Evolutionary conservation across 2,329 filamentous ascomycete species (phyloP).

Genomic region (Ophiostoma australiae): DNA sequence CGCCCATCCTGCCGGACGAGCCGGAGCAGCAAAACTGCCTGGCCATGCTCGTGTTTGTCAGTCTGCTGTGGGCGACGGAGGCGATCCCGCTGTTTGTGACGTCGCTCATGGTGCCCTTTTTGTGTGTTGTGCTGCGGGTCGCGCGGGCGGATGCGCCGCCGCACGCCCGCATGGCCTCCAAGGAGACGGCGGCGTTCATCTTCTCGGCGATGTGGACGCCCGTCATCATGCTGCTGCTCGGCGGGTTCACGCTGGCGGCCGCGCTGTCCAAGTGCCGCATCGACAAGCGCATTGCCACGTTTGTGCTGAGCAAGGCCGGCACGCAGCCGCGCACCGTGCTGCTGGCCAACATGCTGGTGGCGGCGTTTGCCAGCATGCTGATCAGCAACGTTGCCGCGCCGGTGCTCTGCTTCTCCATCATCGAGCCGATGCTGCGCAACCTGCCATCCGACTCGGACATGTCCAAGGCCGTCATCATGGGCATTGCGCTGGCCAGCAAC

Average conservation of each 20-base stretch:
- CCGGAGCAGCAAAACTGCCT: constrained; percentile 94
- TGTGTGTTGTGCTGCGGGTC: constrained; percentile 81
- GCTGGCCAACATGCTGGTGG: constrained; percentile 97
- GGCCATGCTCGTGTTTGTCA: constrained; percentile 89
- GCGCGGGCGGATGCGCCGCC: constrained; percentile 69
- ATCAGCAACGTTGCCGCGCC: constrained; percentile 98
- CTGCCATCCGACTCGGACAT: constrained; percentile 85
- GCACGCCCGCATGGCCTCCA: constrained; percentile 67
- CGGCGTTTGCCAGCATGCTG: constrained; percentile 97
- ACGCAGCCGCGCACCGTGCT: constrained; percentile 84
- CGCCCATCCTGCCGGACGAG: constrained; percentile 72
- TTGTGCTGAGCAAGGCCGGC: constrained; percentile 92
- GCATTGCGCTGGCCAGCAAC: constrained; percentile 91
- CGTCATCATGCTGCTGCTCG: constrained; percentile 95
- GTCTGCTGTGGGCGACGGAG: constrained; percentile 94
- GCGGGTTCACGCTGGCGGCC: constrained; percentile 92
- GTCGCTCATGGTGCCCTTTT: constrained; percentile 85
- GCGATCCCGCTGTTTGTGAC: constrained; percentile 97
- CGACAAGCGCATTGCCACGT: constrained; percentile 92
- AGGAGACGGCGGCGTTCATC: constrained; percentile 74
- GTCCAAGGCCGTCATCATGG: constrained; percentile 90
- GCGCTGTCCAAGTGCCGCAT: constrained; percentile 96
- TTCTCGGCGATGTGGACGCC: constrained; percentile 99
- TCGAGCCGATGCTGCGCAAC: constrained; percentile 94
- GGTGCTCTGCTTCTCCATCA: constrained; percentile 95